Percentiles rank a stretch among this genome's conserved stretches.
Conservation (phyloP, 2,329 filamentous ascomycete species). For the Botrytis paeoniae region DNA sequence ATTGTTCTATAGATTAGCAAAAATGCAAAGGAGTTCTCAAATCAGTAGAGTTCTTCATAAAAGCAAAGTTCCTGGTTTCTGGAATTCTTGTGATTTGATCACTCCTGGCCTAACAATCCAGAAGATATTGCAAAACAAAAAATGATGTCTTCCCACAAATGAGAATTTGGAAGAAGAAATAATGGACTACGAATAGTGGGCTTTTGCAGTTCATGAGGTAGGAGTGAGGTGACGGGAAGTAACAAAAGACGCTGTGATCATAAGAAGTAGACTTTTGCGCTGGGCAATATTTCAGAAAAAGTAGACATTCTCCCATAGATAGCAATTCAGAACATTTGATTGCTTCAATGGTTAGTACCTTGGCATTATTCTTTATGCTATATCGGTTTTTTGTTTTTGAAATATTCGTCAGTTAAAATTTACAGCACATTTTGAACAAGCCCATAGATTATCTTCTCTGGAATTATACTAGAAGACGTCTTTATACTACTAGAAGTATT, state of each 20-base stretch:
- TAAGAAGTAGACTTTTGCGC: background rate
- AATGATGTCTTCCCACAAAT: background rate
- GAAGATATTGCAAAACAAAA: fast-evolving
- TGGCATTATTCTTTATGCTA: background rate
- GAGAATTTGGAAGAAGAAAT: fast-evolving
- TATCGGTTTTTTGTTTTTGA: background rate
- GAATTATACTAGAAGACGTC: fast-evolving
- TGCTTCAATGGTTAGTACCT: fast-evolving
- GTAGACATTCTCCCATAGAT: background rate
- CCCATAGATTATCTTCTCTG: background rate
- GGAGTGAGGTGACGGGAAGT: background rate
- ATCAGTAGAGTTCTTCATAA: background rate
- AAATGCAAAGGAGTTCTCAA: background rate
- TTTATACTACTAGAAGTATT: background rate
- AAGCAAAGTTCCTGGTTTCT: background rate
- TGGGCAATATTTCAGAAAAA: background rate
- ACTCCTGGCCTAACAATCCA: background rate
- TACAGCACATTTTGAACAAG: background rate
- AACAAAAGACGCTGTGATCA: background rate
- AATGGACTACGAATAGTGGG: background rate
- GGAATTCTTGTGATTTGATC: background rate
- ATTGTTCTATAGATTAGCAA: background rate
- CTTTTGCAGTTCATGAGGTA: background rate
- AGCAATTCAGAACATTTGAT: fast-evolving
- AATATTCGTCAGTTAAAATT: background rate